Evolutionary conservation across 345 rosid species (phyloP).

Genomic region (Syzygium oleosum): DNA sequence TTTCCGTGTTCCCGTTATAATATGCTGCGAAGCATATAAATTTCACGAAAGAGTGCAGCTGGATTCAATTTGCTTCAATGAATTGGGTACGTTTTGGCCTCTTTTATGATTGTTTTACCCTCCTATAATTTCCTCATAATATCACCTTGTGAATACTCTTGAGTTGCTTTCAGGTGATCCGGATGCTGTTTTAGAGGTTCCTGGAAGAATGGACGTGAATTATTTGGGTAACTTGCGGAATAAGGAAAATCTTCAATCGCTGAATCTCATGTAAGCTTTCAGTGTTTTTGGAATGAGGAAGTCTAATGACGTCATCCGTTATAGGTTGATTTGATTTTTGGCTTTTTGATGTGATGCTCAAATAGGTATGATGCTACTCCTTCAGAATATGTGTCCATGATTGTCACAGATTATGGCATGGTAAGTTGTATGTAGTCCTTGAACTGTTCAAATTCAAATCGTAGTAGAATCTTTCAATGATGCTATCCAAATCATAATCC

Average conservation of each 20-base stretch:
- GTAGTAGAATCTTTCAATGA: background rate
- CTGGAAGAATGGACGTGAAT: constrained; percentile 63
- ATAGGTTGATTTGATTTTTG: constrained; percentile 3
- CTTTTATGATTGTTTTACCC: background rate
- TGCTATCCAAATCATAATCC: background rate
- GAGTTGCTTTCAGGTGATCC: constrained; percentile 56
- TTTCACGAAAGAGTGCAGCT: constrained; percentile 94
- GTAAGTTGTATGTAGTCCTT: constrained; percentile 32
- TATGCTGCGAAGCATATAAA: constrained; percentile 95
- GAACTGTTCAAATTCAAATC: background rate
- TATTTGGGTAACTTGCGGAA: constrained; percentile 43
- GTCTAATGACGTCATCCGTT: background rate
- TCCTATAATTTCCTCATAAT: background rate
- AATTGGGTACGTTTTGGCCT: constrained; percentile 55
- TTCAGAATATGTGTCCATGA: constrained; percentile 79
- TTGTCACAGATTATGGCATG: constrained; percentile 94
- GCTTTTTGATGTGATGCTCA: constrained; percentile 2
- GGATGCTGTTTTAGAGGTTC: constrained; percentile 60
- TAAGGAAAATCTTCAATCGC: constrained; percentile 62
- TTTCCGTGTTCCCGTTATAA: constrained; percentile 71
- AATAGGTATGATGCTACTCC: constrained; percentile 93
- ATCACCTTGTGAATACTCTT: background rate
- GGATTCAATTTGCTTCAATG: constrained; percentile 92
- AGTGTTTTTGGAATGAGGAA: background rate
- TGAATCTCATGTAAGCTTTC: constrained; percentile 62